Percentiles rank a stretch among this genome's conserved stretches.
Evolutionary conservation across 495 filamentous ascomycete species (phyloP).

Genomic region (Acidomyces sp.): DNA sequence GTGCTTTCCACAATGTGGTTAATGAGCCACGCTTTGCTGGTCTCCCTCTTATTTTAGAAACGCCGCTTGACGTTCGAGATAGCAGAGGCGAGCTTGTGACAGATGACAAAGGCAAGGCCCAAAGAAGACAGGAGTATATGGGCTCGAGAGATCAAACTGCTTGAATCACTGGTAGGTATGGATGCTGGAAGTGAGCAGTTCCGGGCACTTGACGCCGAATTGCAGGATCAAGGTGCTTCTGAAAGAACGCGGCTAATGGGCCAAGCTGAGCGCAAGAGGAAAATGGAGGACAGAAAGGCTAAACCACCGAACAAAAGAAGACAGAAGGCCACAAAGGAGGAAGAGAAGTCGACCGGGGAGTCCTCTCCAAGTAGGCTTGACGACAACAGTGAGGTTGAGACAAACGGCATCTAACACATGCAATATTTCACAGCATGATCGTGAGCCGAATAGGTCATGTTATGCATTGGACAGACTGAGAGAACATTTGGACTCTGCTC

Average conservation of each 20-base stretch:
- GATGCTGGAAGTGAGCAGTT: conserved; percentile 61
- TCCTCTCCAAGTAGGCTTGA: conserved; percentile 3
- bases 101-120: conserved; percentile 55
- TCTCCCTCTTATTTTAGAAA: conserved; percentile 87
- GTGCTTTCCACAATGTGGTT: conserved; percentile 81
- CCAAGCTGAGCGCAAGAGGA: conserved; percentile 58
- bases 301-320: conserved; percentile 9
- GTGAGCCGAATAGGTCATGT: too few species aligned
- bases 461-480: too few species aligned
- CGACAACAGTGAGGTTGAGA: neutral
- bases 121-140: conserved; percentile 48
- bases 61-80: conserved; percentile 63
- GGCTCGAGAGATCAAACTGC: conserved; percentile 38
- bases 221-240: conserved; percentile 52
- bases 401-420: too few species aligned
- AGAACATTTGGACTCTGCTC: too few species aligned
- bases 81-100: conserved; percentile 43
- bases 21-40: conserved; percentile 66
- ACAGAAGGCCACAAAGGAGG: conserved; percentile 13
- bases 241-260: conserved; percentile 65
- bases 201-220: conserved; percentile 42
- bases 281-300: conserved; percentile 29
- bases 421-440: too few species aligned
- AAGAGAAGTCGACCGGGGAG: conserved; percentile 7
- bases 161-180: conserved; percentile 79